These are phyloP conservation scores for Rhizopogon salebrosus DNA, from an alignment of 768 basidiomycete genomes.

Conservation along the genomic window DNA sequence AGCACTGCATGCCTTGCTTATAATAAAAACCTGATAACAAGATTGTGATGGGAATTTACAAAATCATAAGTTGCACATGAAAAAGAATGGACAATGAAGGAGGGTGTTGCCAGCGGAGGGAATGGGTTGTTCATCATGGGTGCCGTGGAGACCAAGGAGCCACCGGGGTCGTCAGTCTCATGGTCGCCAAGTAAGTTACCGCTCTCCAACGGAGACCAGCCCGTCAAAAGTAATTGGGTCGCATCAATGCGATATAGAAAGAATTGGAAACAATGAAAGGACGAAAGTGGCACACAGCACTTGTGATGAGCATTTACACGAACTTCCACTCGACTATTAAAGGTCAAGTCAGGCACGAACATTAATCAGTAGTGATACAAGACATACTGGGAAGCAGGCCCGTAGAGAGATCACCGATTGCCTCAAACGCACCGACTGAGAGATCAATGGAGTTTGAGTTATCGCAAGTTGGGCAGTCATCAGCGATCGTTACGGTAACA, in stretches of 20 bases:
- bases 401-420: slow-evolving; percentile 40
- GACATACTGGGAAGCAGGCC: slow-evolving; percentile 59
- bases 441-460: slow-evolving; percentile 68
- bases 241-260: slow-evolving; percentile 10
- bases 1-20: slow-evolving; percentile 2
- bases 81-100: slow-evolving; percentile 5
- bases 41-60: not conserved
- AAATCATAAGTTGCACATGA: not conserved
- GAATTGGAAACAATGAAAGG: slow-evolving; percentile 3
- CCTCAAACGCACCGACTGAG: slow-evolving; percentile 61
- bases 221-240: slow-evolving; percentile 7
- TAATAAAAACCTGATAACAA: slow-evolving; percentile 15
- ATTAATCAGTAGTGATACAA: not conserved
- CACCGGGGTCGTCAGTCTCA: slow-evolving; percentile 42
- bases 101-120: slow-evolving; percentile 12
- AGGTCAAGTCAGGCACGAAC: not conserved
- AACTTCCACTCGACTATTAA: not conserved
- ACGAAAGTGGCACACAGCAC: slow-evolving; percentile 10
- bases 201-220: slow-evolving; percentile 15
- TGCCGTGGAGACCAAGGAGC: slow-evolving; percentile 26
- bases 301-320: slow-evolving; percentile 12
- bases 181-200: slow-evolving; percentile 13
- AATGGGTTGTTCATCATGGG: slow-evolving; percentile 15
- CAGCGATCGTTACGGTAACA: slow-evolving; percentile 65
- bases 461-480: slow-evolving; percentile 77